A percentile compares a stretch with the other conserved stretches of the same genome.
These are phyloP conservation scores for Penicillium goetzii DNA, from an alignment of 495 filamentous ascomycete species.

Conservation along the genomic window DNA sequence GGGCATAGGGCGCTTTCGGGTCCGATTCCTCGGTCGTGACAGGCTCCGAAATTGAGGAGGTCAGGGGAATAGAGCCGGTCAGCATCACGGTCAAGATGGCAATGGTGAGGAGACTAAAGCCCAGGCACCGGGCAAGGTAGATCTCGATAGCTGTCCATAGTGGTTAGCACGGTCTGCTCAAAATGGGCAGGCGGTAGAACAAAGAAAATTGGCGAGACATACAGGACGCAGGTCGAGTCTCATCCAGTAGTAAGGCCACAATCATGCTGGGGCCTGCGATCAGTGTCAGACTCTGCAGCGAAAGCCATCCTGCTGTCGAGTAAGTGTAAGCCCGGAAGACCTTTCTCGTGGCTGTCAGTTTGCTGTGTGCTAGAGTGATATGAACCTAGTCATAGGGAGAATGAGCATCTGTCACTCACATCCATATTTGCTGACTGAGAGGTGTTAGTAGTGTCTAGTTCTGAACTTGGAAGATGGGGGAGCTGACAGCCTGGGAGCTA, in stretches of 20 bases:
- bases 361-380: background rate
- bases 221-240: constrained; percentile 60
- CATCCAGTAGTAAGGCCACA: constrained; percentile 60
- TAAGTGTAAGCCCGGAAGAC: constrained; percentile 70
- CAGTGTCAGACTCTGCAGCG: constrained; percentile 66
- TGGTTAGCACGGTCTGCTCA: background rate
- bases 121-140: constrained; percentile 74
- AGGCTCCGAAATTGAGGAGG: constrained; percentile 47
- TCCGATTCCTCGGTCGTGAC: constrained; percentile 50
- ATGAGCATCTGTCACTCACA: constrained; percentile 14
- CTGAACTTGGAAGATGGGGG: background rate
- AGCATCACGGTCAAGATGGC: constrained; percentile 67
- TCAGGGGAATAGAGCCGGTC: constrained; percentile 76
- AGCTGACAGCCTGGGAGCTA: constrained; percentile 3
- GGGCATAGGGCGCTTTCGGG: constrained; percentile 68
- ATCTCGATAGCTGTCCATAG: constrained; percentile 59
- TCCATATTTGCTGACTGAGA: constrained; percentile 19
- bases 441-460: too few relatives aligned
- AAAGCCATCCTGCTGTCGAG: constrained; percentile 67
- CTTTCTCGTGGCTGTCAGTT: constrained; percentile 34
- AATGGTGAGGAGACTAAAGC: constrained; percentile 67
- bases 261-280: constrained; percentile 69
- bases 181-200: constrained; percentile 5
- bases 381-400: background rate
- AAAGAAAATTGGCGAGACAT: constrained; percentile 24